phyloP scores from a whole-genome alignment of 2,329 filamentous ascomycete species.

The Leptographium lundbergii region DNA sequence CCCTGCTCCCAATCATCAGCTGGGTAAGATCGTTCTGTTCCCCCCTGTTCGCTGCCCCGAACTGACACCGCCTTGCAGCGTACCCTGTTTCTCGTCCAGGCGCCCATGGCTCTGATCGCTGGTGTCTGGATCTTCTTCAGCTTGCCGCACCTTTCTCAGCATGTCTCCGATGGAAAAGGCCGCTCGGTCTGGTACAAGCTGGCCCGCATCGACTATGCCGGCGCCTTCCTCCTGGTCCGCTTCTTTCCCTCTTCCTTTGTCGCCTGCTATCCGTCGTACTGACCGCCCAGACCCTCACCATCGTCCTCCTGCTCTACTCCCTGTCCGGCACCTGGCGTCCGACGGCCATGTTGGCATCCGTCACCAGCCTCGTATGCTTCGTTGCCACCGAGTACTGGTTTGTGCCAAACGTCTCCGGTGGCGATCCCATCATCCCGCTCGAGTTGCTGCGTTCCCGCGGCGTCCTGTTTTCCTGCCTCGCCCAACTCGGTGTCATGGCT shows the following conservation, averaged over 20 bases:
- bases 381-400: conserved; percentile 44
- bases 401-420: conserved; percentile 26
- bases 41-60: background rate
- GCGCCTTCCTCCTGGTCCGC: conserved; percentile 51
- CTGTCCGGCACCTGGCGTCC: conserved; percentile 51
- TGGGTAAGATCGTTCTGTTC: conserved; percentile 42
- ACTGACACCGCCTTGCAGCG: conserved; percentile 32
- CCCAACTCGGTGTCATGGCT: conserved; percentile 68
- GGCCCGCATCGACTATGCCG: conserved; percentile 59
- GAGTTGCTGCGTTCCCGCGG: conserved; percentile 56
- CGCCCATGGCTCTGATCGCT: conserved; percentile 47
- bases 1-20: conserved; percentile 34
- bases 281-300: conserved; percentile 38
- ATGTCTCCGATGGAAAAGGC: conserved; percentile 13
- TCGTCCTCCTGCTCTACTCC: conserved; percentile 59
- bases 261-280: background rate
- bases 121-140: conserved; percentile 51
- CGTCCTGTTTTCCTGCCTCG: conserved; percentile 59
- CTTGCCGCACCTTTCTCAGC: conserved; percentile 37
- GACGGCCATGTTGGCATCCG: conserved; percentile 47
- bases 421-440: conserved; percentile 65
- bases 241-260: background rate
- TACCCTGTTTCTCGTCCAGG: conserved; percentile 60
- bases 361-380: conserved; percentile 38
- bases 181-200: conserved; percentile 40